phyloP scores from a whole-genome alignment of 2,329 filamentous ascomycete genomes.

The Dothideomycetes sp. region DNA sequence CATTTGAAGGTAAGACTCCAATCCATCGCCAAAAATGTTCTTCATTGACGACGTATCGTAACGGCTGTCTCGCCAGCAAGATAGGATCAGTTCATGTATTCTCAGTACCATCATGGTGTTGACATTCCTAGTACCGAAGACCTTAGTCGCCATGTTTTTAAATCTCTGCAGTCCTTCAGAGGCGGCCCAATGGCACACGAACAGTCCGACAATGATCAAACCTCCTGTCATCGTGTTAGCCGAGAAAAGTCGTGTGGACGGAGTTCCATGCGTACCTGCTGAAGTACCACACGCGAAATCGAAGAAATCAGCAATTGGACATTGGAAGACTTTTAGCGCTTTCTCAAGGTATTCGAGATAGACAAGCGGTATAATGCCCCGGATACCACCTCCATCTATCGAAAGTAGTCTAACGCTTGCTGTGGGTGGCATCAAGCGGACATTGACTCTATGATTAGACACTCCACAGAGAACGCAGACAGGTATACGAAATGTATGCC shows the following conservation, averaged over 20 bases:
- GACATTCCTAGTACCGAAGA: slow-evolving; percentile 17
- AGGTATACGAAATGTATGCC: slow-evolving; percentile 20
- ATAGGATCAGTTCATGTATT: slow-evolving; percentile 19
- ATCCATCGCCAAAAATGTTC: slow-evolving; percentile 19
- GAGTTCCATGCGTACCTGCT: slow-evolving; percentile 18
- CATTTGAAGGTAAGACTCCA: slow-evolving; percentile 17
- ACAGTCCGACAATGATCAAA: slow-evolving; percentile 22
- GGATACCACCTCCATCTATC: slow-evolving; percentile 29
- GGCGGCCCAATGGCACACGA: slow-evolving; percentile 21
- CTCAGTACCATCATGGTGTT: slow-evolving; percentile 15
- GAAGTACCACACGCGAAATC: slow-evolving; percentile 24
- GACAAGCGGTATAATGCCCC: slow-evolving; percentile 21
- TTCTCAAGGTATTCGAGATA: slow-evolving; percentile 18
- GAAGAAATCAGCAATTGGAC: slow-evolving; percentile 20
- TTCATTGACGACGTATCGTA: slow-evolving; percentile 22
- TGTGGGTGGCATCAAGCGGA: slow-evolving; percentile 26
- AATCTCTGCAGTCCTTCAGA: slow-evolving; percentile 20
- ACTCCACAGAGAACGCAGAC: slow-evolving; percentile 25
- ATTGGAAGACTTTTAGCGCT: slow-evolving; percentile 14
- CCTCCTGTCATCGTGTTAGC: slow-evolving; percentile 19
- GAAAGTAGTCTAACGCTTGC: slow-evolving; percentile 26
- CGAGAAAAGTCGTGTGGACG: neutral
- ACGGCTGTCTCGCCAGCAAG: slow-evolving; percentile 21
- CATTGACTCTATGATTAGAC: slow-evolving; percentile 12
- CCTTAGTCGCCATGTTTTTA: slow-evolving; percentile 19